Evolutionary conservation across 257 asterid species (phyloP), one percentile per base, ranked within the genome.

Genomic region (Penstemon barbatus): DNA sequence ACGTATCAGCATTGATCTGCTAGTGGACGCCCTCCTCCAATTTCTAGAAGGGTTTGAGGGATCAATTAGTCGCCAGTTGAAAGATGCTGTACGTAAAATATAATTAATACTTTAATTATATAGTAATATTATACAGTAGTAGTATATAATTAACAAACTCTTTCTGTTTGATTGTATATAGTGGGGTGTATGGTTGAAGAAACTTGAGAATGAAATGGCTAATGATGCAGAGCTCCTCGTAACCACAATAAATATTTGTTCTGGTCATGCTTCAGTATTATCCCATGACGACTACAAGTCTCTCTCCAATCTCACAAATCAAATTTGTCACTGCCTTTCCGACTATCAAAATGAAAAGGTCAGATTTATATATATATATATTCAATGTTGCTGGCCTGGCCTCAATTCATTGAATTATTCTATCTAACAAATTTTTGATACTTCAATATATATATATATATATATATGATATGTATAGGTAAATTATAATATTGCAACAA

Each of bases 111-210:
- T 15, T 15, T 15, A 15, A 15, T 15, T 15, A 15, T 15, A 15
- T 15, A 15, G 18, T 15, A 15, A 15, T 15, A 15, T 15, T 15
- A 15, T 15, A n/a, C n/a, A n/a, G n/a, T n/a, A 15, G 0, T 15
- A 0, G 18, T 15, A 15, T 15, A 15, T 15, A 15, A 25, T 25
- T 25, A 25, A 25, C 2, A 25, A 25, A 25, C 33, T 25, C 18
- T 15, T 15, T 15, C 18, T 25, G 33, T 25, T 25, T 25, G 33
- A 25, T 25, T n/a, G 37, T 52, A 3, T 36, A 0, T 37, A 84
- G 89, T 84, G 89, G 89, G 59, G 72, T 19, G 61, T 8, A 18
- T 84, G 86, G 89, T 13, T 84, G 58, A 25, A 5, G 69, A 77
- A 75, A 57, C 25, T 75, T 69, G 68, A 71, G 10, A 49, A 73